Evolutionary conservation across 257 asterid genomes (phyloP), one percentile per base, ranked within the genome.

Genomic region (Echites panduratus): DNA sequence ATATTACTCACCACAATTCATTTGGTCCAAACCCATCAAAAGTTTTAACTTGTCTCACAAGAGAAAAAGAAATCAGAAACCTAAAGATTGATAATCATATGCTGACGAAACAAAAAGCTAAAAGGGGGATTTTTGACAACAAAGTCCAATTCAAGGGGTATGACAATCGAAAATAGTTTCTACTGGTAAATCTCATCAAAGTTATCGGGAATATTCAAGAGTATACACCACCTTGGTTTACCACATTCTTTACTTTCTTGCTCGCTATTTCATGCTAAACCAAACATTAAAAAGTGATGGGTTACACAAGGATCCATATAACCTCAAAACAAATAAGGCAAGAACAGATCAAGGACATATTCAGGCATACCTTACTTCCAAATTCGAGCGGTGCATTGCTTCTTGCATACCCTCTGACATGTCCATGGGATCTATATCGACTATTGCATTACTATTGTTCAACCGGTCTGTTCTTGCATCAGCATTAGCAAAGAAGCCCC

Each of bases 351-450:
- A 73, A 74, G 77, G 67, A 79, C 75, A 82, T 82, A 84, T 87
- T 75, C 89, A 81, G 61, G 69, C 87, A 74, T 92, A 95, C 99
- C 99, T 95, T 96, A 89, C 89, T 87, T 95, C 99, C 89, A 95
- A 79, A 83, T 78, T 90, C 13, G 99, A 95, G 65, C 92, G 90
- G 82, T 90, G 97, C 96, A 95, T 88, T 7, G 99, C 99, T 83
- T 95, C 99, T 79, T 95, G 98, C 99, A 95, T 90, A 78, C 99
- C 84, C 66, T 95, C 98, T 38, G 98, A 86, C 92, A 92, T 86
- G 81, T 95, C 99, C 98, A 90, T 88, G 44, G 93, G 96, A 80
- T 95, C 98, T 78, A 87, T 57, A 79, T 90, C 97, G 71, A 70
- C 80, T 73, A 82, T 74, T 29, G 87, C 87, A 45, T 77, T 81